These are phyloP conservation scores for Pestalotiopsis sp. DNA, from an alignment of 2,329 filamentous ascomycete species.

Conservation along the genomic window DNA sequence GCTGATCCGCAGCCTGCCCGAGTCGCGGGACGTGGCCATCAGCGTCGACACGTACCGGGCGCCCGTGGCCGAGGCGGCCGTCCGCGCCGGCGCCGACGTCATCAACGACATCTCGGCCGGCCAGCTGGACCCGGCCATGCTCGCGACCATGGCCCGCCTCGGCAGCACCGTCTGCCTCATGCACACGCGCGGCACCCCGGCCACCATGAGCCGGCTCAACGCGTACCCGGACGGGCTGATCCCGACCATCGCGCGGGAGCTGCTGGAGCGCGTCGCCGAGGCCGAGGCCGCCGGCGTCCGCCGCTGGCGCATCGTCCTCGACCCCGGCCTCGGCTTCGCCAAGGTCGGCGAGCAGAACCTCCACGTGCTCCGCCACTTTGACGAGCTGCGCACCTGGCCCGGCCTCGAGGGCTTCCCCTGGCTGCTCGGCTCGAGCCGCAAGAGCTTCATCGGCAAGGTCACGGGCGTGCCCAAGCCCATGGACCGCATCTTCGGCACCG, in stretches of 20 bases:
- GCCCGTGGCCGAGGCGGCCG: conserved; percentile 74
- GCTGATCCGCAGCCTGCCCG: conserved; percentile 69
- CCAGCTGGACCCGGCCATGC: conserved; percentile 76
- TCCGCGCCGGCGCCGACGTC: conserved; percentile 82
- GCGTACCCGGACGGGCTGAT: conserved; percentile 72
- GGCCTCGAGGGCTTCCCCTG: conserved; percentile 76
- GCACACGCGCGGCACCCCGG: conserved; percentile 90
- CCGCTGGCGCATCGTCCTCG: conserved; percentile 92
- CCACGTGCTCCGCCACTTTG: conserved; percentile 70
- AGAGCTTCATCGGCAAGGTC: conserved; percentile 82
- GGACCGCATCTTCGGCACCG: conserved; percentile 82
- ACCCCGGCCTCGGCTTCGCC: conserved; percentile 93
- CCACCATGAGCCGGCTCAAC: conserved; percentile 74
- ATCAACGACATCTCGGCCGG: conserved; percentile 95
- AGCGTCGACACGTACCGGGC: conserved; percentile 94
- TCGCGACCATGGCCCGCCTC: conserved; percentile 75
- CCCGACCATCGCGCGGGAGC: conserved; percentile 65
- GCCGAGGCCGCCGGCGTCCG: conserved; percentile 82
- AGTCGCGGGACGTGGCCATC: conserved; percentile 67
- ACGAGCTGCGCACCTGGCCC: conserved; percentile 65
- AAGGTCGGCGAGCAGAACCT: conserved; percentile 83
- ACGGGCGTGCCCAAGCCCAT: conserved; percentile 74
- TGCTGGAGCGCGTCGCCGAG: conserved; percentile 68
- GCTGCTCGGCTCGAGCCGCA: conserved; percentile 87
- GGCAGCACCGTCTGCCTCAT: conserved; percentile 82